These are phyloP conservation scores for Senecio squalidus DNA, from an alignment of 140 eudicot genomes.

Conservation along the genomic window DNA sequence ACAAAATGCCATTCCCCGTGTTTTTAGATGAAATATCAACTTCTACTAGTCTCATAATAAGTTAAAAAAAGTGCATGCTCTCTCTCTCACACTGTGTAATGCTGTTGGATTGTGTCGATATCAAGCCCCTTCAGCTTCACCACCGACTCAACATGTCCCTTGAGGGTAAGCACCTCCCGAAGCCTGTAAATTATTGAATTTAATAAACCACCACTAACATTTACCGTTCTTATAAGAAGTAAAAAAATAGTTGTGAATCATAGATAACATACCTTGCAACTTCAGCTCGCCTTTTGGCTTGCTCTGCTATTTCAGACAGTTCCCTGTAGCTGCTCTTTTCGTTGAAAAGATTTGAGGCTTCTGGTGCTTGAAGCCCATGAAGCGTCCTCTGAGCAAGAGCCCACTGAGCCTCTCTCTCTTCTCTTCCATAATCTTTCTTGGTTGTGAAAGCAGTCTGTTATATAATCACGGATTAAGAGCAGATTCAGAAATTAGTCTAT, in stretches of 20 bases:
- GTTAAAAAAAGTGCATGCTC: slow-evolving; percentile 3
- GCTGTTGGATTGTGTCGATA: slow-evolving; percentile 70
- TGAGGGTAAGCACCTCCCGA: slow-evolving; percentile 69
- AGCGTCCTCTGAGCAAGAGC: slow-evolving; percentile 78
- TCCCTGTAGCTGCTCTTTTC: slow-evolving; percentile 70
- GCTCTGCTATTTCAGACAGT: slow-evolving; percentile 73
- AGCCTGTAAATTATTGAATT: slow-evolving; percentile 27
- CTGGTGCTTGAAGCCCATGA: slow-evolving; percentile 76
- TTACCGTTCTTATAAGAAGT: not conserved
- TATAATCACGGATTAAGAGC: not conserved
- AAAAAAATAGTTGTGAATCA: not conserved
- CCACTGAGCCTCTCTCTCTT: slow-evolving; percentile 79
- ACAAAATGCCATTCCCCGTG: slow-evolving; percentile 20
- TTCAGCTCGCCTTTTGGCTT: slow-evolving; percentile 75
- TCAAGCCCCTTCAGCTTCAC: slow-evolving; percentile 81
- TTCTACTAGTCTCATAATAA: slow-evolving; percentile 28
- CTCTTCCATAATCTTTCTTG: slow-evolving; percentile 72
- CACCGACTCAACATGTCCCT: slow-evolving; percentile 84
- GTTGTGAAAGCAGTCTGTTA: slow-evolving; percentile 72
- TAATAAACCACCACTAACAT: not conserved
- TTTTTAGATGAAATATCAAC: slow-evolving; percentile 21
- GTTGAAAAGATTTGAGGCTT: slow-evolving; percentile 41
- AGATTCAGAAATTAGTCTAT: not conserved
- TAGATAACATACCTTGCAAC: slow-evolving; percentile 52
- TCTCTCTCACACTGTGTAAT: slow-evolving; percentile 61